Base-by-base conservation (phyloP, 768 basidiomycete species). In the Hericium rajendrae region DNA sequence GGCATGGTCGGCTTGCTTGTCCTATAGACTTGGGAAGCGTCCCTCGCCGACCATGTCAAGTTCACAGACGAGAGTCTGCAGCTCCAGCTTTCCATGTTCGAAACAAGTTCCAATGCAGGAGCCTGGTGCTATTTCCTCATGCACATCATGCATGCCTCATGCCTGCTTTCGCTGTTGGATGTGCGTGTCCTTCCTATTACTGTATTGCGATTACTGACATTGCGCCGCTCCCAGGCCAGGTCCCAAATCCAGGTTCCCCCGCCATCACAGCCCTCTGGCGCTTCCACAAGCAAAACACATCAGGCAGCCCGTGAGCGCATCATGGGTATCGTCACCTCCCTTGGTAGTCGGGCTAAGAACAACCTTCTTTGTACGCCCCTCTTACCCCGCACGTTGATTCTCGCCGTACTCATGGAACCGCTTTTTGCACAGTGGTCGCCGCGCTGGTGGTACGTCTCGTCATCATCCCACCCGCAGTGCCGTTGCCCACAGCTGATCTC, bases 121-220 rank as follows among this genome's bases (percentile, higher is more conserved):
- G 86, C 87, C 10, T 91, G 89, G 90, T 87, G 84, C 63, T 92
- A 81, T 71, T 86, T 81, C 61, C 76, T 76, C 66, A 85, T 89
- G 75, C 88, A 92, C 67, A 74, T 82, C 48, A 73, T 85, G 60
- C 80, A 91, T 62, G 85, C 85, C 43, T 85, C 84, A 58, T 83
- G 82, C 63, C 72, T 78, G 37, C 74, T 90, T 55, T 83, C 81
- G 18, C 66, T 91, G 40, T 78, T 80, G 62, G 75, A 77, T 69
- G 88, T 89, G 64, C 71, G 80, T 75, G 51, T 56, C 57, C 28
- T 22, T 39, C 16, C 16, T 26, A 46, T 16, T 6, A 51, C 28
- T 49, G 54, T 20, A 38, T 40, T 20, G 11, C 43, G 53, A 22
- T 57, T 26, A 41, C 4, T 15, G 4, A 10, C 48, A n/a, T 38